Evolutionary conservation across 1,284 basidiomycete species (phyloP).

Genomic region (Microbotryum scabiosae): DNA sequence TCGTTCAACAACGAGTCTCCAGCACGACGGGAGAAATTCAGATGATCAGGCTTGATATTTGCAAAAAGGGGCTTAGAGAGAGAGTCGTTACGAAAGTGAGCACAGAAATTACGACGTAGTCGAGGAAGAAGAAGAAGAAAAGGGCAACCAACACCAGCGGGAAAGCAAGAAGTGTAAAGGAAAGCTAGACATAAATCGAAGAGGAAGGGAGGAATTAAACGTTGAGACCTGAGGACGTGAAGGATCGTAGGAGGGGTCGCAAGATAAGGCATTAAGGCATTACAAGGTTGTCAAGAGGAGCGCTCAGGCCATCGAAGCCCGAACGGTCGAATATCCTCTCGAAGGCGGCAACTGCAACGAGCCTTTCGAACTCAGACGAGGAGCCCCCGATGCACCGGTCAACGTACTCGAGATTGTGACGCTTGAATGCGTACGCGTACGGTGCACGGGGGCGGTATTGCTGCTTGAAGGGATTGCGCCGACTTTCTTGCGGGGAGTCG

Average conservation of each 20-base stretch:
- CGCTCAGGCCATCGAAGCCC: too few relatives aligned
- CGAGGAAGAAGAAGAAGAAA: not conserved
- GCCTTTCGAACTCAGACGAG: constrained; percentile 11
- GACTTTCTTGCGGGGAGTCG: constrained; percentile 21
- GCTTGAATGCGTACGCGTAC: not conserved
- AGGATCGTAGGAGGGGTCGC: not conserved
- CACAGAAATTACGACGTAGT: not conserved
- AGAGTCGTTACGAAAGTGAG: not conserved
- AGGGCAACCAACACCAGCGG: not conserved
- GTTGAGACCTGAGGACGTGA: not conserved
- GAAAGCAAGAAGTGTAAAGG: not conserved
- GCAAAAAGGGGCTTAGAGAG: not conserved
- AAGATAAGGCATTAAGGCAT: not conserved
- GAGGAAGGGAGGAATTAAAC: not conserved
- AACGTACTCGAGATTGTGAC: constrained; percentile 8
- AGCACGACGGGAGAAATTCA: too few relatives aligned
- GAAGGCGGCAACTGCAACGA: constrained; percentile 9
- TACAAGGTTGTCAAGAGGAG: not conserved
- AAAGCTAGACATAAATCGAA: not conserved
- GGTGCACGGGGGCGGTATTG: not conserved
- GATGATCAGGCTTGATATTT: too few relatives aligned
- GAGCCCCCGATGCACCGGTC: not conserved
- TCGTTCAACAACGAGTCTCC: too few relatives aligned
- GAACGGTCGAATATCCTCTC: constrained; percentile 4
- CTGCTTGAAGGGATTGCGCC: not conserved